Conservation (phyloP, 129 eudicot species). For the Ambrosia trifida region DNA sequence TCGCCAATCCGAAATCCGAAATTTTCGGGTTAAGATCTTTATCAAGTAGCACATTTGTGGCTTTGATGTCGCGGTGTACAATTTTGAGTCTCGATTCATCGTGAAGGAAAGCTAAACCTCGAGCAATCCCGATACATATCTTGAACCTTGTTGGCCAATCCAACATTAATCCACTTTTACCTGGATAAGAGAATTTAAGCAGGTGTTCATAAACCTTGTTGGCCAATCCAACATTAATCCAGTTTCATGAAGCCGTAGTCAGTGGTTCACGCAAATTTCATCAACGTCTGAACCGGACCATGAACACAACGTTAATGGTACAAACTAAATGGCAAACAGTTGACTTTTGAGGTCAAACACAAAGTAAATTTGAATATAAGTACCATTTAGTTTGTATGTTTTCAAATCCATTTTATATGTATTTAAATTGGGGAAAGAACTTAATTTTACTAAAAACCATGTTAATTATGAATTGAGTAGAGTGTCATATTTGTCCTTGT, state of each 20-base stretch:
- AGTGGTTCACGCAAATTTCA: too few relatives aligned
- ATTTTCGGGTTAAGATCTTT: slow-evolving; percentile 71
- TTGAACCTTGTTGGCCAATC: slow-evolving; percentile 80
- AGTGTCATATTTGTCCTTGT: too few relatives aligned
- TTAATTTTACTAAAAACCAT: too few relatives aligned
- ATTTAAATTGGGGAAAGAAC: too few relatives aligned
- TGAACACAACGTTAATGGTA: neutral
- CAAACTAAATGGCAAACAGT: neutral
- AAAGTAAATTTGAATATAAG: too few relatives aligned
- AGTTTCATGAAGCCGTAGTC: too few relatives aligned
- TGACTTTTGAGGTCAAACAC: slow-evolving; percentile 13
- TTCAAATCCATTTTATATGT: too few relatives aligned
- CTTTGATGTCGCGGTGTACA: slow-evolving; percentile 87
- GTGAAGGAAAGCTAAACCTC: slow-evolving; percentile 81
- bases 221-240: too few relatives aligned
- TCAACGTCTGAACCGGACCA: too few relatives aligned
- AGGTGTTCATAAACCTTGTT: neutral
- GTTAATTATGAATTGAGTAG: too few relatives aligned
- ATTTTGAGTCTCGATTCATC: slow-evolving; percentile 81
- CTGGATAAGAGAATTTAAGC: slow-evolving; percentile 11
- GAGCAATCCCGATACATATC: slow-evolving; percentile 75
- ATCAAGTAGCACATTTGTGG: slow-evolving; percentile 78
- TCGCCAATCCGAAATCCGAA: slow-evolving; percentile 88
- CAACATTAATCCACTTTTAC: slow-evolving; percentile 43
- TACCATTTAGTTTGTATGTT: too few relatives aligned